These are phyloP conservation scores for Wickerhamiella kurtzmanii DNA, from an alignment of 805 yeast species.

Conservation along the genomic window DNA sequence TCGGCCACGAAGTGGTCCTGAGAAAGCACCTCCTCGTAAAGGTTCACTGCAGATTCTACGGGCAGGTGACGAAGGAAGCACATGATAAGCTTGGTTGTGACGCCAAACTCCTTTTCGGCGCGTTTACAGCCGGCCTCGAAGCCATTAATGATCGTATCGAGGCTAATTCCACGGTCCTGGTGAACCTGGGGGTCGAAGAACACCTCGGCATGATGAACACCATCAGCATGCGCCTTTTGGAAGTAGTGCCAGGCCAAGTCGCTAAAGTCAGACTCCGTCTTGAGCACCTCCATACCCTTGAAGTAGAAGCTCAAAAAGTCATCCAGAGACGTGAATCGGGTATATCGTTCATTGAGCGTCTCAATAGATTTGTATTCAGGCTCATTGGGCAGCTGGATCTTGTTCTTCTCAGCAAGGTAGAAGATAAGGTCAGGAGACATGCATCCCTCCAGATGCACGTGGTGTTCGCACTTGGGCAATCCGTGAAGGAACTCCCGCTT, in stretches of 20 bases:
- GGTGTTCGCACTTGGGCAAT: constrained; percentile 80
- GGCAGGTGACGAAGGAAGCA: constrained; percentile 60
- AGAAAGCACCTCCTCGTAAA: constrained; percentile 37
- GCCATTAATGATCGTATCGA: constrained; percentile 51
- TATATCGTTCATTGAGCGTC: constrained; percentile 45
- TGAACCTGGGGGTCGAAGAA: constrained; percentile 84
- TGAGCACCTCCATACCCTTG: constrained; percentile 66
- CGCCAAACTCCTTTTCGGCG: constrained; percentile 46
- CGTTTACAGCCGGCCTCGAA: constrained; percentile 52
- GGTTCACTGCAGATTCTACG: constrained; percentile 35
- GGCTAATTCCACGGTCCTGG: constrained; percentile 46
- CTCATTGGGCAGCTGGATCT: constrained; percentile 42
- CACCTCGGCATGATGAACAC: constrained; percentile 49
- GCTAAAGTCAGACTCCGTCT: constrained; percentile 56
- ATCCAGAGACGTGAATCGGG: constrained; percentile 52
- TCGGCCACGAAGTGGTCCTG: constrained; percentile 39
- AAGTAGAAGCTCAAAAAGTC: constrained; percentile 70
- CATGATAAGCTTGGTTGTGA: constrained; percentile 64
- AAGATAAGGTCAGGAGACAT: constrained; percentile 62
- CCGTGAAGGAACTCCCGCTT: constrained; percentile 39
- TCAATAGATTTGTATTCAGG: constrained; percentile 46
- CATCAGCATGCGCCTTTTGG: constrained; percentile 17
- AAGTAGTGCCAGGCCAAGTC: constrained; percentile 46
- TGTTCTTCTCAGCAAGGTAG: constrained; percentile 53
- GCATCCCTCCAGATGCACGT: constrained; percentile 72